Percentiles rank a stretch among this genome's conserved stretches.
These are phyloP conservation scores for Dactylellina leptospora DNA, from an alignment of 2,329 filamentous ascomycete genomes.

Conservation along the genomic window DNA sequence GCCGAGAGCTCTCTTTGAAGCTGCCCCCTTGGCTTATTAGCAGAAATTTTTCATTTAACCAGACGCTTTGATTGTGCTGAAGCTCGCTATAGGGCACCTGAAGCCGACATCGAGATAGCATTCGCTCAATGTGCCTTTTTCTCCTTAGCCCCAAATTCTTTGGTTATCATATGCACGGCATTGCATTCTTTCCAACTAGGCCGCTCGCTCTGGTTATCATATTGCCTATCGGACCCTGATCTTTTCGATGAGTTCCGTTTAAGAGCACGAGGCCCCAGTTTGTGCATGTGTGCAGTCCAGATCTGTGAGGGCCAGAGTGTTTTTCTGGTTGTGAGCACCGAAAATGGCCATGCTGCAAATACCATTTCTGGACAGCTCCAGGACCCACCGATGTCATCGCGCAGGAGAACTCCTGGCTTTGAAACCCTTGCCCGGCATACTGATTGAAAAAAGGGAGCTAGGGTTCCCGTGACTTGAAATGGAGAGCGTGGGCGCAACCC, in stretches of 20 bases:
- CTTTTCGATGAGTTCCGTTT: constrained; percentile 18
- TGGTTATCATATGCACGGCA: constrained; percentile 16
- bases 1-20: constrained; percentile 46
- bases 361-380: constrained; percentile 39
- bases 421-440: constrained; percentile 44
- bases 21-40: constrained; percentile 47
- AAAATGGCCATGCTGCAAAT: constrained; percentile 48
- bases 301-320: constrained; percentile 29
- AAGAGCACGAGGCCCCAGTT: constrained; percentile 22
- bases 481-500: constrained; percentile 41
- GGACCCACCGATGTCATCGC: constrained; percentile 47
- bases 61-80: constrained; percentile 31
- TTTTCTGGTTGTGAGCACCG: constrained; percentile 26
- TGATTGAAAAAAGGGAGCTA: constrained; percentile 45
- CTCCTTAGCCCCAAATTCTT: not conserved
- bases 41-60: constrained; percentile 27
- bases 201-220: constrained; percentile 24
- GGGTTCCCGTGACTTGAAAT: constrained; percentile 44
- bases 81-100: constrained; percentile 18
- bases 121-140: constrained; percentile 3
- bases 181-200: constrained; percentile 19
- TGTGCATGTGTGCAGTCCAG: constrained; percentile 23
- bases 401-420: constrained; percentile 49
- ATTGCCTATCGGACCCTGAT: constrained; percentile 50
- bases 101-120: constrained; percentile 25